phyloP scores from a whole-genome alignment of 441 rosid genomes.

The Geranium incanum region DNA sequence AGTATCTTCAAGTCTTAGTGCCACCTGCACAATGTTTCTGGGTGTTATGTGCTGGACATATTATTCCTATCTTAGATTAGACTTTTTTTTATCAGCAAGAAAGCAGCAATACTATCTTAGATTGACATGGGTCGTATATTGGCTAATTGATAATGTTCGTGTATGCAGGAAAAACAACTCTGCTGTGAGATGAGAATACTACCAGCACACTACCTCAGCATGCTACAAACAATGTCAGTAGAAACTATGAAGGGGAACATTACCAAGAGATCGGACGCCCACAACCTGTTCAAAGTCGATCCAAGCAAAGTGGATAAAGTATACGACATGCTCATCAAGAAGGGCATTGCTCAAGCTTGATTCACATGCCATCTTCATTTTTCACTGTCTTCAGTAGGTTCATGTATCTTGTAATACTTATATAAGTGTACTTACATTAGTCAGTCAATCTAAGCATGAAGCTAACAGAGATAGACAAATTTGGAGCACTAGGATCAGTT shows the following conservation, averaged over 20 bases:
- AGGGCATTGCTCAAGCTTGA: conserved; percentile 51
- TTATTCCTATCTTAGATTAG: too few species aligned
- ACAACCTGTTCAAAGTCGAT: conserved; percentile 66
- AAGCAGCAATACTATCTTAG: background rate
- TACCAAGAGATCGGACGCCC: conserved; percentile 67
- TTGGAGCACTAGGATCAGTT: too few species aligned
- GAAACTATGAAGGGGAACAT: conserved; percentile 59
- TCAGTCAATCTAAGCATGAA: too few species aligned
- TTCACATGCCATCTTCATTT: background rate
- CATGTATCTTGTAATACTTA: background rate
- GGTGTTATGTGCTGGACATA: too few species aligned
- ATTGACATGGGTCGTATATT: background rate
- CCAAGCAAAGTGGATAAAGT: conserved; percentile 68
- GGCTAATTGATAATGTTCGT: background rate
- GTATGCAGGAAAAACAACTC: conserved; percentile 57
- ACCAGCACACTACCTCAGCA: conserved; percentile 70
- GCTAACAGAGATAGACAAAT: too few species aligned
- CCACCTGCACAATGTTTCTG: too few species aligned
- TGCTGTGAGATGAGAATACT: conserved; percentile 63
- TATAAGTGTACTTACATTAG: too few species aligned
- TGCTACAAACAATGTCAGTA: conserved; percentile 55
- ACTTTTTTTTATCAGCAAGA: too few species aligned
- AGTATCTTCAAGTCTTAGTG: too few species aligned
- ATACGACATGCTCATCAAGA: conserved; percentile 66
- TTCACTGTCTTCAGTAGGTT: background rate